These are phyloP conservation scores for Geranium brycei DNA, from an alignment of 345 rosid genomes.

Conservation along the genomic window DNA sequence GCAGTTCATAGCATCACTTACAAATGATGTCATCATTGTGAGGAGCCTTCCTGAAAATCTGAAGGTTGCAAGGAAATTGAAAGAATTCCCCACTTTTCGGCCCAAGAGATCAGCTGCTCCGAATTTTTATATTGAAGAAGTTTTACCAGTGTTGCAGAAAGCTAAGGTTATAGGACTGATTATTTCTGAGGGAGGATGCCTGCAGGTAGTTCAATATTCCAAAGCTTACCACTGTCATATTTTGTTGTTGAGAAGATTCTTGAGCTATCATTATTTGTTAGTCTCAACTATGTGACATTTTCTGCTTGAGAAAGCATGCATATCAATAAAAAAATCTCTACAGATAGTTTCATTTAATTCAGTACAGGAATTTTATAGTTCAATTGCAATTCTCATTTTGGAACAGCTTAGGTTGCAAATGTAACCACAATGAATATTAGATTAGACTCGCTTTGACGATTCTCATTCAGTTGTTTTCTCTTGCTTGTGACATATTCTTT, in stretches of 20 bases:
- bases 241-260: neutral
- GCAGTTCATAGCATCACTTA: constrained; percentile 78
- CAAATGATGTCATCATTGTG: constrained; percentile 54
- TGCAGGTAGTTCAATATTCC: constrained; percentile 46
- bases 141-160: constrained; percentile 68
- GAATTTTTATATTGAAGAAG: constrained; percentile 59
- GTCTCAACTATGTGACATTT: neutral
- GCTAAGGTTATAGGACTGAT: constrained; percentile 63
- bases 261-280: neutral
- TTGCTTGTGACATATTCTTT: neutral
- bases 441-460: neutral
- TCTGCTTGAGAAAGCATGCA: neutral
- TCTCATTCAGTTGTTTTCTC: neutral
- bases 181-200: constrained; percentile 74
- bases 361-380: neutral
- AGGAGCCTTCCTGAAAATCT: constrained; percentile 68
- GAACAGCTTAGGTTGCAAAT: neutral
- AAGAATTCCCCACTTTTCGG: constrained; percentile 57
- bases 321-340: neutral
- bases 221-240: too few relatives aligned
- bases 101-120: constrained; percentile 69
- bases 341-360: too few relatives aligned
- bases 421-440: neutral
- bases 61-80: constrained; percentile 67
- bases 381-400: neutral